Conservation (phyloP, 306 rosid genomes). For the Vicia sativa region DNA sequence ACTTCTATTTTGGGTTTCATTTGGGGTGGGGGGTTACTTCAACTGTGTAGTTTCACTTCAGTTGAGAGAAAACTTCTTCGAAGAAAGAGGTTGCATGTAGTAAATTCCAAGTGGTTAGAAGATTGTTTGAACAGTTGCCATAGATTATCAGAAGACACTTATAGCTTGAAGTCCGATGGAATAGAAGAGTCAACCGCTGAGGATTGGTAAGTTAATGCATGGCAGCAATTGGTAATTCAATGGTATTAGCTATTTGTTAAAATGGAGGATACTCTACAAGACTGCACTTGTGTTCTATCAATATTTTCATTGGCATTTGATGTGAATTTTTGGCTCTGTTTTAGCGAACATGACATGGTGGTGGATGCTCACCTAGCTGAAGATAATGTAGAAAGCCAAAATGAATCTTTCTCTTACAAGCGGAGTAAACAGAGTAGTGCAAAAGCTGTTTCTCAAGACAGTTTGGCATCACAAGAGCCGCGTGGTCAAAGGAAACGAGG, state of each 20-base stretch:
- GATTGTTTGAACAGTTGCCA: conserved; percentile 60
- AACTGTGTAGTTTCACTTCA: conserved; percentile 55
- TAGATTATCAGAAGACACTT: conserved; percentile 74
- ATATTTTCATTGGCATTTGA: conserved; percentile 1
- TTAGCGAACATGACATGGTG: conserved; percentile 53
- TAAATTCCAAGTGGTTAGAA: conserved; percentile 83
- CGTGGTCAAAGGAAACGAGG: conserved; percentile 65
- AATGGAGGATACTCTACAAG: too few species aligned
- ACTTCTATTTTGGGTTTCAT: conserved; percentile 16
- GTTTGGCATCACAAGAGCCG: conserved; percentile 41
- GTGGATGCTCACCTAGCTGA: conserved; percentile 32
- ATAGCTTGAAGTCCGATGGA: conserved; percentile 63
- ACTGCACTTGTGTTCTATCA: too few species aligned
- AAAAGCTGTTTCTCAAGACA: conserved; percentile 41
- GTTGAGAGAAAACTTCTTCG: conserved; percentile 51
- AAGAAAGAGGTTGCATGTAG: conserved; percentile 62
- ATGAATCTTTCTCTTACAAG: conserved; percentile 34
- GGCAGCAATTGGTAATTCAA: too few species aligned
- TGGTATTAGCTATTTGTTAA: too few species aligned
- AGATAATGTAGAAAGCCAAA: conserved; percentile 37
- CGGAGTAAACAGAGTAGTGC: conserved; percentile 40
- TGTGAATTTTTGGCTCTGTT: conserved; percentile 24
- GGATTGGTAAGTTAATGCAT: conserved; percentile 62
- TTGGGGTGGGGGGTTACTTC: not conserved
- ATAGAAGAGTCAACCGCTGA: conserved; percentile 49